Evolutionary conservation across 202 grass and related monocot species (phyloP), one percentile per base, ranked within the genome.

Genomic region (Hordeum pubiflorum): DNA sequence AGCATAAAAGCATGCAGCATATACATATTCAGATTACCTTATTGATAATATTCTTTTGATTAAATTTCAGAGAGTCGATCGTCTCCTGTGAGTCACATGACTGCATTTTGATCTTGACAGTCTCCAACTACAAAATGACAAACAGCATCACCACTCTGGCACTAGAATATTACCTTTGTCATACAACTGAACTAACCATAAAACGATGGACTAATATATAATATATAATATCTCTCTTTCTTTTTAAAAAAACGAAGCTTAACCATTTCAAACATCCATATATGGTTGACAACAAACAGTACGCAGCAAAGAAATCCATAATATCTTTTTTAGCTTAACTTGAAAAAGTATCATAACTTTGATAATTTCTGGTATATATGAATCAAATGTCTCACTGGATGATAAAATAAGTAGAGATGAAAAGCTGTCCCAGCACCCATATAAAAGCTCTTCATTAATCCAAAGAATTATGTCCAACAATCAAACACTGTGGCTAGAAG

Each of bases 21-120:
- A 26, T 72, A 41, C 15, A 65, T 18, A 63, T 77, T 81, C n/a
- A 85, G 21, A 85, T 85, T 77, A 94, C 94, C 94, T 94, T 97
- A 69, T 81, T 97, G 63, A 97, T 92, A 77, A 94, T 55, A 90
- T 84, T 83, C 56, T 89, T 90, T 77, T 97, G 80, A 69, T 75
- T 59, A 85, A 92, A 81, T 86, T 92, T 94, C 75, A 97, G 91
- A 75, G 94, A 92, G 39, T 86, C 77, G 15, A 90, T 76, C 78
- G 36, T 92, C 78, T 92, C 94, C 75, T 90, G 78, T 15, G 94
- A 94, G 61, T 94, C 87, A 84, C 77, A 72, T 0, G 87, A 87
- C 37, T 88, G 81, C 15, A 97, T 87, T 81, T 83, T 90, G 58
- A 63, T 82, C 74, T 97, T 97, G 50, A 97, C 66, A 66, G 75